A percentile compares a stretch with the other conserved stretches of the same genome.
These are phyloP conservation scores for Zygotorulaspora mrakii DNA, from an alignment of 1,139 yeast species.

Conservation along the genomic window DNA sequence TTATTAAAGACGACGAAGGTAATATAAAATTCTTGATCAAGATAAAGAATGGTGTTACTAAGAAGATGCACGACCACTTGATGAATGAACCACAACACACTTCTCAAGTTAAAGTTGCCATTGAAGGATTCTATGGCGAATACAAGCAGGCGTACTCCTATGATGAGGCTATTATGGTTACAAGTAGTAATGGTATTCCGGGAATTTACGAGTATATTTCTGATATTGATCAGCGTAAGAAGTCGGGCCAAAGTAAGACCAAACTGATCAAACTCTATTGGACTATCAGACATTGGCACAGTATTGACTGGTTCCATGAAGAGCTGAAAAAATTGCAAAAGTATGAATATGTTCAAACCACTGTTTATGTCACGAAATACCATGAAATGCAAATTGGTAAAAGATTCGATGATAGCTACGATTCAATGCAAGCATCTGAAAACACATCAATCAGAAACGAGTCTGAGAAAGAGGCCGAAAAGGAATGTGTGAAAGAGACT, in stretches of 20 bases:
- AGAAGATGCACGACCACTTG: constrained; percentile 36
- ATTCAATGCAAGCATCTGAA: constrained; percentile 4
- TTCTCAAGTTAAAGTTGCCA: constrained; percentile 36
- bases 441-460: neutral
- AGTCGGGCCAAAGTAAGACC: constrained; percentile 18
- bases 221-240: constrained; percentile 24
- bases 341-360: constrained; percentile 38
- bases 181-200: constrained; percentile 76
- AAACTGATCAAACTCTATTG: constrained; percentile 46
- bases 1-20: constrained; percentile 40
- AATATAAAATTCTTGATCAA: constrained; percentile 43
- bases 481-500: constrained; percentile 5
- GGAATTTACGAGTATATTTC: constrained; percentile 42
- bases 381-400: constrained; percentile 23
- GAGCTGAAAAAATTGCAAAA: constrained; percentile 42
- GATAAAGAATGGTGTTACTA: constrained; percentile 46
- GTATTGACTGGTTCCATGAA: constrained; percentile 51
- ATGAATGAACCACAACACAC: constrained; percentile 23
- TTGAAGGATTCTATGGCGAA: constrained; percentile 64
- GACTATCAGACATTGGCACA: constrained; percentile 47
- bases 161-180: constrained; percentile 51
- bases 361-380: constrained; percentile 42
- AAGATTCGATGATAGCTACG: constrained; percentile 9
- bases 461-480: constrained; percentile 3
- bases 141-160: constrained; percentile 51